Evolutionary conservation across 2,329 filamentous ascomycete species (phyloP), one percentile per base, ranked within the genome.

Genomic region (Talaromyces amestolkiae): DNA sequence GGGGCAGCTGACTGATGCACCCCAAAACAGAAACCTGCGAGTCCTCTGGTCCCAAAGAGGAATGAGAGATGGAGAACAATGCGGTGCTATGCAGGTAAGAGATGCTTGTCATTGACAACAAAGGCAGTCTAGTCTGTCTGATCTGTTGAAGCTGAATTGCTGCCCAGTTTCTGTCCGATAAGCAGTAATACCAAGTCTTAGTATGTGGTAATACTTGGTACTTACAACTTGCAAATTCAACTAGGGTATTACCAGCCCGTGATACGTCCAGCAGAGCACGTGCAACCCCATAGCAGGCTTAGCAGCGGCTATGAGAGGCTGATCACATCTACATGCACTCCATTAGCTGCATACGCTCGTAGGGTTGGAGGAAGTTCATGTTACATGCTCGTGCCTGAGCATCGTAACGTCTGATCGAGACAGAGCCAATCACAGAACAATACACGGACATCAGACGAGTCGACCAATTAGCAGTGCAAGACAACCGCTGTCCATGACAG

Each of bases 321-420:
- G 53, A 37, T 56, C 53, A 39, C 33, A 56, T 54, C 51, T 24
- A n/a, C 31, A 35, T n/a, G n/a, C n/a, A n/a, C 19, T 47, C 2
- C 45, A 11, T 22, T 49, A 24, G 45, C 15, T 6, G n/a, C 1
- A 11, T 22, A 22, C 43, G 9, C 9, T 22, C 19, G 22, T 22
- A 47, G 19, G 45, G 19, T 15, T 47, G 6, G 45, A 47, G 45
- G 24, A 51, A 53, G 49, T 31, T 53, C 15, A 56, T 56, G 53
- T 37, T 56, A 56, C 53, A 54, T 61, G 59, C 47, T 62, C 60
- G 60, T 62, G 47, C 33, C 60, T 62, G 47, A 62, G 39, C 37
- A 53, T 54, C 47, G 33, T 22, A 24, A 56, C 10, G 53, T 22
- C 11, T 56, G 53, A 37, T 39, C n/a, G 13, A 27, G 45, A 27